Evolutionary conservation across 495 filamentous ascomycete genomes (phyloP).

Genomic region (Penicillium salamii): DNA sequence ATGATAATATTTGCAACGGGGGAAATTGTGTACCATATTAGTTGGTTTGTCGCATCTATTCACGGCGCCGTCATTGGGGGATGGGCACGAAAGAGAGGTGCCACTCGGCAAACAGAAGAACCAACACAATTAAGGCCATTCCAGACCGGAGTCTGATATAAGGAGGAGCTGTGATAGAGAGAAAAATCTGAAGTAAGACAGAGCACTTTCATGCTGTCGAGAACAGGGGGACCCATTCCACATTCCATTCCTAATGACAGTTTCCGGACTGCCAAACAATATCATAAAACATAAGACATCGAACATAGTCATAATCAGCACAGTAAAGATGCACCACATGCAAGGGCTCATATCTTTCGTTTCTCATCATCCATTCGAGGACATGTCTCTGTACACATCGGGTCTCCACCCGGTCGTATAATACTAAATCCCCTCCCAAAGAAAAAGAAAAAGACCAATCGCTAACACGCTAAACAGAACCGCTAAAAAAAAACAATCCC

Average conservation of each 20-base stretch:
- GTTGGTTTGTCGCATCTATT: constrained; percentile 14
- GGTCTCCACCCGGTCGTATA: constrained; percentile 4
- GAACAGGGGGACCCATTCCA: background rate
- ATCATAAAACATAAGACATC: background rate
- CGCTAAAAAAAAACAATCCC: background rate
- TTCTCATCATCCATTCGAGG: constrained; percentile 3
- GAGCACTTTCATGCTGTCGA: constrained; percentile 1
- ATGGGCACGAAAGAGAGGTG: constrained; percentile 10
- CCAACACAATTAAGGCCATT: constrained; percentile 5
- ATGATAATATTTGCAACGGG: background rate
- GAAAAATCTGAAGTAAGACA: background rate
- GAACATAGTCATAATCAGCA: constrained; percentile 1
- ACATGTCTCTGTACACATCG: constrained; percentile 2
- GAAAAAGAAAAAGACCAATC: constrained; percentile 7
- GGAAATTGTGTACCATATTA: background rate
- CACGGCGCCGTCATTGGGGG: constrained; percentile 19
- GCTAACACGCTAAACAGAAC: constrained; percentile 9
- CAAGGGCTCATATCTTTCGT: constrained; percentile 11
- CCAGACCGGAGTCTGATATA: background rate
- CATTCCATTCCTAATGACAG: background rate
- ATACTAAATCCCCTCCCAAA: background rate
- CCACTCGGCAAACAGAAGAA: constrained; percentile 1
- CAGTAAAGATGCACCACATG: constrained; percentile 5
- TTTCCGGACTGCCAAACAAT: background rate
- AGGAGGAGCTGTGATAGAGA: background rate